Evolutionary conservation across 345 rosid species (phyloP), one percentile per base, ranked within the genome.

Genomic region (Populus euphratica): DNA sequence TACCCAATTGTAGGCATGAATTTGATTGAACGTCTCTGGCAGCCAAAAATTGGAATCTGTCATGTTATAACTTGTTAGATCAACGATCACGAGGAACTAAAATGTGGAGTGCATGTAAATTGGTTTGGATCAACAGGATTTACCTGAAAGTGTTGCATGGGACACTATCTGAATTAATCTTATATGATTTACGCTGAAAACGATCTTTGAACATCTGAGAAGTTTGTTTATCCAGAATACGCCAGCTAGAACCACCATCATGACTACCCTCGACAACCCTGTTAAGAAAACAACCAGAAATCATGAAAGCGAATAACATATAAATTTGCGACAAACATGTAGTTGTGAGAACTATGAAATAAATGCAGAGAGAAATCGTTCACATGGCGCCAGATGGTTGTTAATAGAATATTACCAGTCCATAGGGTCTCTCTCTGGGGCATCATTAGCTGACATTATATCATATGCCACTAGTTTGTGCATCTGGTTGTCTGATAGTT

Each of bases 361-460:
- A 61, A 43, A 13, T 52, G 63, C 20, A 4, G 25, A 23, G 31
- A 63, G 63, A 8, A 13, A 71, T 29, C 25, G 21, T 27, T 7
- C 16, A 25, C 10, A 4, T 41, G 11, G 17, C 12, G 0, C 27
- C 27, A 43, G 31, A 75, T 68, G 65, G 16, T n/a, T 50, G 21
- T 21, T n/a, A 33, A 43, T 7, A 25, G 31, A 49, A 4, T 23
- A 47, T 41, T 23, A 96, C 98, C 99, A 96, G 81, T 92, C 89
- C 90, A 82, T 87, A 23, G 98, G 98, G 81, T 96, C 98, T 83
- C 97, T 89, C 78, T 93, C 95, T 5, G 98, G 94, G 74, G 88
- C 95, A 85, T 96, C 99, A 80, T 91, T 91, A 68, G 98, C 99
- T 20, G 98, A 93, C 93, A 88, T 88, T 77, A 93, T 71, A 65